Evolutionary conservation across 2,329 filamentous ascomycete genomes (phyloP).

Genomic region (Epichloe bromicola): DNA sequence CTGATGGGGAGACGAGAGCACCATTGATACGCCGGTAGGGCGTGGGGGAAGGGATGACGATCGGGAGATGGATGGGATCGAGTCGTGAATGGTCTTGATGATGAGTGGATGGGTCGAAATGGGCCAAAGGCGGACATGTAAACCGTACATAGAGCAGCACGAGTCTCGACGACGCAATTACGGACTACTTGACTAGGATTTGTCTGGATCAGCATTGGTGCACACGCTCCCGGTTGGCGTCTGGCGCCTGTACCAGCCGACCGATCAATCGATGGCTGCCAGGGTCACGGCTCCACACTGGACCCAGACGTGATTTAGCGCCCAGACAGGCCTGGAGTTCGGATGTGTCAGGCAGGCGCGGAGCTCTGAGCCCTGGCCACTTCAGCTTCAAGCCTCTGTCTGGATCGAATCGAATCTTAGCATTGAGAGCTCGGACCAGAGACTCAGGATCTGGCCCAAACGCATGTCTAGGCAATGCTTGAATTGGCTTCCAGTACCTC

Average conservation of each 20-base stretch:
- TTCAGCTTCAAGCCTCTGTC: too few species aligned
- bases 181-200: neutral
- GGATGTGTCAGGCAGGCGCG: neutral
- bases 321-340: too few species aligned
- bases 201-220: neutral
- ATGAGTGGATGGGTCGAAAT: neutral
- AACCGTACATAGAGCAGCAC: too few species aligned
- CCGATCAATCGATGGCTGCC: neutral
- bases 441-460: too few species aligned
- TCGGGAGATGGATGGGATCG: neutral
- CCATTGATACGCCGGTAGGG: conserved; percentile 25
- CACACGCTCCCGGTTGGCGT: neutral
- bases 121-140: neutral
- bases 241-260: neutral
- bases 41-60: conserved; percentile 1
- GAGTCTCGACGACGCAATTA: neutral
- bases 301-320: neutral
- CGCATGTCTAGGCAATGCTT: too few species aligned
- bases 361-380: neutral
- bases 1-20: conserved; percentile 21
- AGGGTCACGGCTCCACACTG: neutral
- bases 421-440: too few species aligned
- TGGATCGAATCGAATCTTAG: too few species aligned
- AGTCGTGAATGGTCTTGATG: neutral
- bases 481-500: too few species aligned